Conservation (phyloP, 352 stramenopile genomes). For the Phytophthora gonapodyides region DNA sequence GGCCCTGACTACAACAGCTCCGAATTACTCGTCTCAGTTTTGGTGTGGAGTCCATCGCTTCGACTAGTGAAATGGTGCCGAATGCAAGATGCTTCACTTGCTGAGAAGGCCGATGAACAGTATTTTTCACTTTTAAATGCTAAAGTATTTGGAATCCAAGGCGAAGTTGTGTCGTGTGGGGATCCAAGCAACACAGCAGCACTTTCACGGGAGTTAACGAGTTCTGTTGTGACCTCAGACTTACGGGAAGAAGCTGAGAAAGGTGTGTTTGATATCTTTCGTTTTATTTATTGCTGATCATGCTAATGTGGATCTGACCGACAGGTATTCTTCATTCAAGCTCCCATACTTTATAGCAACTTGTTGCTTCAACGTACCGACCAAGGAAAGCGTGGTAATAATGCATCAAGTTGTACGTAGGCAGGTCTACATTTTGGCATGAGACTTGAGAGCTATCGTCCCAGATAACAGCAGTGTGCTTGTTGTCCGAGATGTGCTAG, state of each 20-base stretch:
- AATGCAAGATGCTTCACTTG: slow-evolving; percentile 3
- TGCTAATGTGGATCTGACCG: background rate
- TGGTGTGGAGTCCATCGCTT: slow-evolving; percentile 17
- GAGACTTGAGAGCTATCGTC: slow-evolving; percentile 13
- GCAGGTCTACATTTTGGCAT: background rate
- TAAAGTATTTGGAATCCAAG: slow-evolving; percentile 13
- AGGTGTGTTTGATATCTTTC: background rate
- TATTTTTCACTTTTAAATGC: slow-evolving; percentile 27
- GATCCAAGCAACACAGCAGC: slow-evolving; percentile 1
- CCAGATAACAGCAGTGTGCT: slow-evolving; percentile 12
- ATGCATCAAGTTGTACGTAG: background rate
- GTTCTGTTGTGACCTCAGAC: background rate
- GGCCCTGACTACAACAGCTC: background rate
- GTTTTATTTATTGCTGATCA: too few relatives aligned
- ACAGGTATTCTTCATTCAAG: background rate
- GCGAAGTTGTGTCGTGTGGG: slow-evolving; percentile 18
- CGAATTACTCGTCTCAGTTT: slow-evolving; percentile 11
- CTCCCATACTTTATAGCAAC: background rate
- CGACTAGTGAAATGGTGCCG: slow-evolving; percentile 15
- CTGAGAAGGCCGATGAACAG: background rate
- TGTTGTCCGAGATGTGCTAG: slow-evolving; percentile 1
- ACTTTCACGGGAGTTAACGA: slow-evolving; percentile 10
- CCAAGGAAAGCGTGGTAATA: background rate
- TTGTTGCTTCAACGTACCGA: background rate
- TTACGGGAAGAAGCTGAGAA: background rate